Evolutionary conservation across 352 stramenopile species (phyloP), one percentile per base, ranked within the genome.

Genomic region (Phytophthora hybrid): DNA sequence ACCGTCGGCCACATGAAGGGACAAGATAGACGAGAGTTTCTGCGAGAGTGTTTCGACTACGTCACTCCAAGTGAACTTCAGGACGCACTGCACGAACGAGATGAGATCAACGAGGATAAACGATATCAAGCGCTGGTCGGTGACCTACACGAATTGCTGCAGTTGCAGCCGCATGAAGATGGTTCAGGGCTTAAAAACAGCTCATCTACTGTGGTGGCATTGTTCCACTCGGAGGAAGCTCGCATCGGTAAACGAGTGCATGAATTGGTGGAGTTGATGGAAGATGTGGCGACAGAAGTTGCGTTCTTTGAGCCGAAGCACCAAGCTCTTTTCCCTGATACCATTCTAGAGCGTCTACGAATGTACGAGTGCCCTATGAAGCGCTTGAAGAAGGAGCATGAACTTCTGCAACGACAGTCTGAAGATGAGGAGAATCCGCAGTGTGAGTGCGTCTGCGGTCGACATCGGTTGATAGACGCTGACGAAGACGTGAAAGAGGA

Each of bases 71-170:
- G 73, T 5, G 86, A 93, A 26, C 77, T 93, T 19, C 84, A 92
- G 53, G 77, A 88, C 51, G 77, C 76, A 19, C 60, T 93, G 16
- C 73, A 76, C 5, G 67, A 77, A 49, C 76, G 84, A 0, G 86
- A 92, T 63, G 86, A 91, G 26, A 59, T 59, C 21, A 92, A 92
- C 55, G 78, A 88, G 18, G 80, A 88, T 32, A 93, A 91, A 69
- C 61, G 74, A 5, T 89, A 83, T 59, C 74, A 84, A 63, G 62
- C 59, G 1, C 77, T 91, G 10, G 54, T 93, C 14, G 73, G 83
- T 19, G 84, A 93, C 53, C 66, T 92, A 18, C 81, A 84, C 19
- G 77, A 83, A 41, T 64, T 73, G 26, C 63, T 87, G 31, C 70
- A 68, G 8, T 53, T 81, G 7, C 49, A 77, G 37, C 11, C 46